These are phyloP conservation scores for Talaromyces trachyspermus DNA, from an alignment of 495 filamentous ascomycete species.

Conservation along the genomic window DNA sequence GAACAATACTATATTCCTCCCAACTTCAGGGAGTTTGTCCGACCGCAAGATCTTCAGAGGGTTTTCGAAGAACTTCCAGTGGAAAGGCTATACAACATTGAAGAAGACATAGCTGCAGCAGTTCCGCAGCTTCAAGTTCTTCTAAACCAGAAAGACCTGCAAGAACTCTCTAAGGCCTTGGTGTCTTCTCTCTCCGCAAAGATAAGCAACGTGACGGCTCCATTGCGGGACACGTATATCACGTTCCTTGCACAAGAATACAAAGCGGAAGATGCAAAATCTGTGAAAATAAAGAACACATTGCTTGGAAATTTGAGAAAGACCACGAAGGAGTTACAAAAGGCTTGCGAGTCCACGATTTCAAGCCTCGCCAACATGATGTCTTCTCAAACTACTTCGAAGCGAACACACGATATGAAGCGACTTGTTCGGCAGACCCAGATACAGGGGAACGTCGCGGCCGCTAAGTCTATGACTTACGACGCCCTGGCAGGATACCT, in stretches of 20 bases:
- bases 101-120: slow-evolving; percentile 5
- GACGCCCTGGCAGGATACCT: slow-evolving; percentile 15
- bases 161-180: slow-evolving; percentile 3
- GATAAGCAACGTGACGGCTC: neutral
- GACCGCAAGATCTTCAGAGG: slow-evolving; percentile 1
- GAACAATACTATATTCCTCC: slow-evolving; percentile 5
- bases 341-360: neutral
- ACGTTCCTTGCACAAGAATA: slow-evolving; percentile 2
- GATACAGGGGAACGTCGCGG: slow-evolving; percentile 19
- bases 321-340: slow-evolving; percentile 2
- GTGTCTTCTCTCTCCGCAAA: slow-evolving; percentile 3
- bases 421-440: slow-evolving; percentile 16
- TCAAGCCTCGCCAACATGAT: slow-evolving; percentile 17
- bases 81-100: neutral
- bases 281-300: neutral
- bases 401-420: slow-evolving; percentile 21
- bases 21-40: slow-evolving; percentile 1
- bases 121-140: slow-evolving; percentile 3
- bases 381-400: slow-evolving; percentile 20
- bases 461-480: slow-evolving; percentile 18
- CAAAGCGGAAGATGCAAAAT: slow-evolving; percentile 1
- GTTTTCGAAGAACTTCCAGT: slow-evolving; percentile 6
- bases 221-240: slow-evolving; percentile 1
- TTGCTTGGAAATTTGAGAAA: slow-evolving; percentile 3
- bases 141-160: slow-evolving; percentile 5